Percentiles rank a stretch among this genome's conserved stretches.
These are phyloP conservation scores for Mycena maculata DNA, from an alignment of 768 basidiomycete genomes.

Conservation along the genomic window DNA sequence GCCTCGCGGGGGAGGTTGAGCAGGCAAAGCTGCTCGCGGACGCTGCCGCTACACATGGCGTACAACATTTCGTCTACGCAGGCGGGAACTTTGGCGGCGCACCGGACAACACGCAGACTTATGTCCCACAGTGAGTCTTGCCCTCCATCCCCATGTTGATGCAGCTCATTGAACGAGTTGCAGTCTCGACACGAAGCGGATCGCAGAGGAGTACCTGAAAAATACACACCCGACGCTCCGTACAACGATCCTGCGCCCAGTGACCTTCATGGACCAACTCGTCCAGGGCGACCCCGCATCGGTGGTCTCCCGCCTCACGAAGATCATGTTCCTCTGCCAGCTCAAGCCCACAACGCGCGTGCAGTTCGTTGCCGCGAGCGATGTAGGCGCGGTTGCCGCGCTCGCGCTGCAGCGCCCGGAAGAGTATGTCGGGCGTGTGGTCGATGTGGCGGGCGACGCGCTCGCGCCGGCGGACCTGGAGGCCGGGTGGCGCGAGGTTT, in stretches of 20 bases:
- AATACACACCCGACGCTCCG: conserved; percentile 16
- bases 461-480: conserved; percentile 16
- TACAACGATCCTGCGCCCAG: conserved; percentile 20
- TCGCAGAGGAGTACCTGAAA: conserved; percentile 13
- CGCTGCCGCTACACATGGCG: conserved; percentile 17
- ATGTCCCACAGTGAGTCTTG: conserved; percentile 24
- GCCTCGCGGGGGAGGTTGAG: conserved; percentile 8
- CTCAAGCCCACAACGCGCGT: conserved; percentile 13
- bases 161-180: too few relatives aligned
- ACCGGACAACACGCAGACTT: background rate
- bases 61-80: conserved; percentile 24
- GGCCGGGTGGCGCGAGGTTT: conserved; percentile 26
- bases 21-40: conserved; percentile 21
- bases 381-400: conserved; percentile 19
- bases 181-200: conserved; percentile 20
- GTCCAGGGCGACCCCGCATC: conserved; percentile 24
- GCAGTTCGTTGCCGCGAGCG: conserved; percentile 24
- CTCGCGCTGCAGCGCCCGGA: conserved; percentile 16
- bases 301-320: conserved; percentile 7
- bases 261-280: conserved; percentile 31
- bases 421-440: conserved; percentile 7
- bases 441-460: conserved; percentile 22
- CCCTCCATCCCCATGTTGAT: too few relatives aligned
- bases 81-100: conserved; percentile 20
- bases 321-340: conserved; percentile 32